These are phyloP conservation scores for Aspergillus pseudoterreus DNA, from an alignment of 2,329 filamentous ascomycete genomes.

Conservation along the genomic window DNA sequence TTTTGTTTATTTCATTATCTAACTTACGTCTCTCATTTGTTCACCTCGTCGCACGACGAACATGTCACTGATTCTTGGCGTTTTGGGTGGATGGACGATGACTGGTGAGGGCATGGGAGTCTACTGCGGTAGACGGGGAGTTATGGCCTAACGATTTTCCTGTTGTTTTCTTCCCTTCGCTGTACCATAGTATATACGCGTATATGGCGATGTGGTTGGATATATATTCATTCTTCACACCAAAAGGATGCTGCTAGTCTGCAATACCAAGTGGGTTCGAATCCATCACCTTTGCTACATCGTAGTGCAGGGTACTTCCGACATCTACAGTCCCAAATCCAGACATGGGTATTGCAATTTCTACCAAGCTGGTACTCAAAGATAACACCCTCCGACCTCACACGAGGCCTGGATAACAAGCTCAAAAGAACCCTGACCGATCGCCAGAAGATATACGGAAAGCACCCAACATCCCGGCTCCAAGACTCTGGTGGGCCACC, in stretches of 20 bases:
- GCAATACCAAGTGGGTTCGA: too few species aligned
- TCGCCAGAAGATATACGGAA: conserved; percentile 1
- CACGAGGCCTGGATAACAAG: background rate
- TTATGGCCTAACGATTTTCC: background rate
- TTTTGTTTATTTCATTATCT: background rate
- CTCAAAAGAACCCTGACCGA: conserved; percentile 1
- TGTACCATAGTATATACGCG: conserved; percentile 10
- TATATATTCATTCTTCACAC: too few species aligned
- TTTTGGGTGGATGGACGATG: too few species aligned
- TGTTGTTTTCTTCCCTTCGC: background rate
- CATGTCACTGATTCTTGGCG: background rate
- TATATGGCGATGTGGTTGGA: background rate
- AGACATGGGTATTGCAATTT: conserved; percentile 7
- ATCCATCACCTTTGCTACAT: too few species aligned
- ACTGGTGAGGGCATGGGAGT: background rate
- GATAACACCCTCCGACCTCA: too few species aligned
- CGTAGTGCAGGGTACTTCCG: too few species aligned
- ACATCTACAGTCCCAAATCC: background rate
- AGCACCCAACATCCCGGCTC: background rate
- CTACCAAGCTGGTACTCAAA: conserved; percentile 3
- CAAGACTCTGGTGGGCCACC: background rate
- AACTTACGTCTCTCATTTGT: background rate
- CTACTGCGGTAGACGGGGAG: background rate
- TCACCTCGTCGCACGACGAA: background rate
- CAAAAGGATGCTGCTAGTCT: too few species aligned